Evolutionary conservation across 148 eudicot species (phyloP).

Genomic region (Vaccinium vitisidaea): DNA sequence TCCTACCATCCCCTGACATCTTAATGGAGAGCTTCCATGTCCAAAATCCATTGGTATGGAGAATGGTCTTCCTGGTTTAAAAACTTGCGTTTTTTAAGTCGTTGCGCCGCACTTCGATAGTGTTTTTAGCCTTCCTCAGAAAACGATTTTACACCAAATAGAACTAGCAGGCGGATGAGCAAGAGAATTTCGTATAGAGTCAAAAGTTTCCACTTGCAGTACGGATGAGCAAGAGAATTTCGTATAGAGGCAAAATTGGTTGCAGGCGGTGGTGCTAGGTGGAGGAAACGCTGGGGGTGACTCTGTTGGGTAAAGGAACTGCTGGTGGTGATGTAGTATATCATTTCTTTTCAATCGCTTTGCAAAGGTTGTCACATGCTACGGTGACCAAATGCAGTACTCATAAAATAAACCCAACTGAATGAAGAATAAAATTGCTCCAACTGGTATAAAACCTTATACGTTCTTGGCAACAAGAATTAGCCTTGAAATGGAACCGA

Average conservation of each 20-base stretch:
- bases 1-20: no score
- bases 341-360: background rate
- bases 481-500: background rate
- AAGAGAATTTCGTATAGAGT: background rate
- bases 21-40: background rate
- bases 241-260: background rate
- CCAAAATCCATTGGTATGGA: background rate
- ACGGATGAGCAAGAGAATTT: background rate
- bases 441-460: background rate
- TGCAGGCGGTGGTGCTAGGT: background rate
- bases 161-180: no score
- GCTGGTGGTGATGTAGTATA: background rate
- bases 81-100: no score
- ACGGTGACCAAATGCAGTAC: background rate
- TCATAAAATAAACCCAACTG: background rate
- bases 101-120: no score
- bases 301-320: no score
- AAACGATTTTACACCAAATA: background rate
- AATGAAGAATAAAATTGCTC: background rate
- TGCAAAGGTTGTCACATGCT: background rate
- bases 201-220: background rate
- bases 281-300: background rate
- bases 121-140: background rate
- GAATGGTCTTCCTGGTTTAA: background rate
- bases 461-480: background rate